Evolutionary conservation across 768 basidiomycete species (phyloP).

Genomic region (Tricholoma sp.): DNA sequence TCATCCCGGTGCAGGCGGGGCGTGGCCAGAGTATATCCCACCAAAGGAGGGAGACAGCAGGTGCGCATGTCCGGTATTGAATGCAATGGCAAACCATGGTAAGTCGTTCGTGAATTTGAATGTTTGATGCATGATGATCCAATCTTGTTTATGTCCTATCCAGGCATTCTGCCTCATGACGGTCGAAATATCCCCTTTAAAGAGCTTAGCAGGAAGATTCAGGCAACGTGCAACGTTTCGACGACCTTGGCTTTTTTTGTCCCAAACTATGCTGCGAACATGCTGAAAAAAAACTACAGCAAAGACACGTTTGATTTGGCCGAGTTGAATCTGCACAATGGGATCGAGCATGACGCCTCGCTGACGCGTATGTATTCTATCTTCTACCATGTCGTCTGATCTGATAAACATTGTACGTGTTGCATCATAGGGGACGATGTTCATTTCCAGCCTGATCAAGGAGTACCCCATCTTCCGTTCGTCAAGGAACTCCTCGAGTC

Average conservation of each 20-base stretch:
- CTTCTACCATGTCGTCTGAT: neutral
- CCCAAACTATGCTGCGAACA: conserved; percentile 51
- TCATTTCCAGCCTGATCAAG: conserved; percentile 45
- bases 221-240: conserved; percentile 63
- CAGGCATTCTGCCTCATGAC: conserved; percentile 61
- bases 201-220: conserved; percentile 38
- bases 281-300: conserved; percentile 52
- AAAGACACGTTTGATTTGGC: conserved; percentile 60
- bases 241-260: conserved; percentile 65
- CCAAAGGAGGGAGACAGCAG: conserved; percentile 60
- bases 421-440: conserved; percentile 43
- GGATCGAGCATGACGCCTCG: conserved; percentile 69
- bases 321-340: conserved; percentile 70
- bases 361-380: conserved; percentile 46
- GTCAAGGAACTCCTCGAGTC: conserved; percentile 52
- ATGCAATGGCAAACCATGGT: conserved; percentile 85
- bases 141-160: neutral
- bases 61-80: conserved; percentile 67
- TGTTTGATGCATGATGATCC: conserved; percentile 12
- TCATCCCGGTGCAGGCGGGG: conserved; percentile 48
- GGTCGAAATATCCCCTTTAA: conserved; percentile 67
- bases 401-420: conserved; percentile 2
- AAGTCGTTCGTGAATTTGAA: conserved; percentile 26
- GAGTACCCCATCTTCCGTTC: conserved; percentile 40
- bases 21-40: conserved; percentile 62